Percentiles rank a stretch among this genome's conserved stretches.
These are phyloP conservation scores for Nothophoma quercina DNA, from an alignment of 2,329 filamentous ascomycete species.

Conservation along the genomic window DNA sequence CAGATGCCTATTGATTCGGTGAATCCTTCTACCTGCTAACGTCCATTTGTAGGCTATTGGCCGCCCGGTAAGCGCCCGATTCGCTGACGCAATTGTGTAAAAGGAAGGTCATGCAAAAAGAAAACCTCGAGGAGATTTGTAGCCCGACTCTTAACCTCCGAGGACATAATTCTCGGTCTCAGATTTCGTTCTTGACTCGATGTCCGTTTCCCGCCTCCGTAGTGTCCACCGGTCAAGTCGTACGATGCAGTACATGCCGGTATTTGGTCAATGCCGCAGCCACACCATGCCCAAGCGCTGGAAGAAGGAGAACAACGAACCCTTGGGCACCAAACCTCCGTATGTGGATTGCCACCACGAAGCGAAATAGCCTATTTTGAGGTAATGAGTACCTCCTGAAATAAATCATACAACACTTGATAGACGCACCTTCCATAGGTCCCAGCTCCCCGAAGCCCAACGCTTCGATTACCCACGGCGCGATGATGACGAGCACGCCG, in stretches of 20 bases:
- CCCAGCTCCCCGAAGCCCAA: constrained; percentile 45
- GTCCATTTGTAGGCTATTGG: not conserved
- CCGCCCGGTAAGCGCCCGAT: constrained; percentile 9
- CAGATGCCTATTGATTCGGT: constrained; percentile 15
- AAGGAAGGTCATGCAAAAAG: not conserved
- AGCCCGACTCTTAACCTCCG: not conserved
- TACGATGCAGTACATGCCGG: not conserved
- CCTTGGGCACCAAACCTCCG: constrained; percentile 50
- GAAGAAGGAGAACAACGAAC: constrained; percentile 53
- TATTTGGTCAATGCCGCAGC: constrained; percentile 24
- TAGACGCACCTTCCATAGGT: constrained; percentile 37
- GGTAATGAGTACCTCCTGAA: not conserved
- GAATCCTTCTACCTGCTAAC: constrained; percentile 1
- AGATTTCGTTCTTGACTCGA: not conserved
- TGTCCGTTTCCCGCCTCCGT: not conserved
- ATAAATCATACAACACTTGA: not conserved
- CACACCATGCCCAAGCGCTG: constrained; percentile 54
- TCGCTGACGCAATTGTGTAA: not conserved
- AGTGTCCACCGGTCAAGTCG: too few relatives aligned
- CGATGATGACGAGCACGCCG: constrained; percentile 38
- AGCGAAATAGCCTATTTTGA: constrained; percentile 45
- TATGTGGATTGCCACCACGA: constrained; percentile 52
- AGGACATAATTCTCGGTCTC: not conserved
- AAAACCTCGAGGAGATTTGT: not conserved
- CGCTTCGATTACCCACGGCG: constrained; percentile 39